Percentiles rank a stretch among this genome's conserved stretches.
These are phyloP conservation scores for Starmera amethionina DNA, from an alignment of 805 yeast genomes.

Conservation along the genomic window DNA sequence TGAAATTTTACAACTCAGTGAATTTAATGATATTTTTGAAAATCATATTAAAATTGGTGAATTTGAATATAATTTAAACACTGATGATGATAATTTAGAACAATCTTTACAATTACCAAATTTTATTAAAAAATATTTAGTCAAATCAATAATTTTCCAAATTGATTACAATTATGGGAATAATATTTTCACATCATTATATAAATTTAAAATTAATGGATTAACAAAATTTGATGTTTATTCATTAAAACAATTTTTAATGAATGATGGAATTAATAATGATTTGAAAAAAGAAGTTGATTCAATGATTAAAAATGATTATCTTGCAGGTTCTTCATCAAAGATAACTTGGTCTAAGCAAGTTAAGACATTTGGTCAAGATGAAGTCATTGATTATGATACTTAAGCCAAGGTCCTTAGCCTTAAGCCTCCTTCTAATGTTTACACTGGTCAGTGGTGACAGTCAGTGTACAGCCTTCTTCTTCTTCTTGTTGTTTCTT, in stretches of 20 bases:
- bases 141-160: constrained; percentile 22
- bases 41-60: constrained; percentile 17
- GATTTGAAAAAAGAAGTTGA: constrained; percentile 1
- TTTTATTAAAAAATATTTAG: constrained; percentile 21
- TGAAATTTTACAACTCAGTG: background rate
- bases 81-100: constrained; percentile 9
- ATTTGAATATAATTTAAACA: constrained; percentile 17
- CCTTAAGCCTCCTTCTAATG: background rate
- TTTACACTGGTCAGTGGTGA: no score
- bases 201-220: constrained; percentile 33
- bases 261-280: constrained; percentile 9
- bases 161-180: constrained; percentile 27
- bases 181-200: constrained; percentile 24
- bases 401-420: no score
- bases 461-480: no score
- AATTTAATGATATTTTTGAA: constrained; percentile 2
- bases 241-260: constrained; percentile 8
- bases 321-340: no score
- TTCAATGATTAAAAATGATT: background rate
- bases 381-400: background rate
- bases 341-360: no score
- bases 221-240: constrained; percentile 25
- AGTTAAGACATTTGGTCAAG: background rate
- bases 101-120: constrained; percentile 22
- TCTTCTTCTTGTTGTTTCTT: no score